phyloP scores from a whole-genome alignment of 306 rosid genomes.

The Acacia acuminata region DNA sequence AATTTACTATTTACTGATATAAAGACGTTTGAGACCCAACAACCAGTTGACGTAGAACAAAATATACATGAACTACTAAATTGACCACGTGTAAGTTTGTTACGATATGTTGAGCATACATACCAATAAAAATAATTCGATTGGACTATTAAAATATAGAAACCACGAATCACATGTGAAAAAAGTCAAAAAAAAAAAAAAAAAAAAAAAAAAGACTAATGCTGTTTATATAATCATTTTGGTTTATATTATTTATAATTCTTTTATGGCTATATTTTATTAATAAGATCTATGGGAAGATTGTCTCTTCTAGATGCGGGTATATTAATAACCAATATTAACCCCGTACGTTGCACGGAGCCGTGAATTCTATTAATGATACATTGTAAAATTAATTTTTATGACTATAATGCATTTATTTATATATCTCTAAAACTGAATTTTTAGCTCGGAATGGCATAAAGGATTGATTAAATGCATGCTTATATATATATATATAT shows the following conservation, averaged over 20 bases:
- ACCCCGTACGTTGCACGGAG: too few relatives aligned
- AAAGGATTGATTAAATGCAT: too few relatives aligned
- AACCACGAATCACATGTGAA: not conserved
- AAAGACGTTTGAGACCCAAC: not conserved
- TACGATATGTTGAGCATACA: not conserved
- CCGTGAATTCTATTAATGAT: too few relatives aligned
- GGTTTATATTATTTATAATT: not conserved
- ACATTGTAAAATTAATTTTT: too few relatives aligned
- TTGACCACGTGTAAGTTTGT: not conserved
- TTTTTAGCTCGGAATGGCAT: too few relatives aligned
- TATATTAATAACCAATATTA: not conserved
- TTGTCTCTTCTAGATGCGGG: not conserved
- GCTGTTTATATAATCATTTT: not conserved
- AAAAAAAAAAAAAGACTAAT: not conserved
- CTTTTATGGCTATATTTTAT: not conserved
- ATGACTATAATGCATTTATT: too few relatives aligned
- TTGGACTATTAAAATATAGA: not conserved
- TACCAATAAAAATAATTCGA: not conserved
- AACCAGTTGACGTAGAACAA: not conserved
- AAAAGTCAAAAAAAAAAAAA: not conserved
- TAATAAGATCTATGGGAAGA: not conserved
- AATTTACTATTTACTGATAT: not conserved
- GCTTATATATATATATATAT: too few relatives aligned
- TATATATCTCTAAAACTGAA: too few relatives aligned
- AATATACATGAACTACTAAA: not conserved